Evolutionary conservation across 1,284 basidiomycete species (phyloP), one percentile per base, ranked within the genome.

Genomic region (Sanguinoderma infundibulare): DNA sequence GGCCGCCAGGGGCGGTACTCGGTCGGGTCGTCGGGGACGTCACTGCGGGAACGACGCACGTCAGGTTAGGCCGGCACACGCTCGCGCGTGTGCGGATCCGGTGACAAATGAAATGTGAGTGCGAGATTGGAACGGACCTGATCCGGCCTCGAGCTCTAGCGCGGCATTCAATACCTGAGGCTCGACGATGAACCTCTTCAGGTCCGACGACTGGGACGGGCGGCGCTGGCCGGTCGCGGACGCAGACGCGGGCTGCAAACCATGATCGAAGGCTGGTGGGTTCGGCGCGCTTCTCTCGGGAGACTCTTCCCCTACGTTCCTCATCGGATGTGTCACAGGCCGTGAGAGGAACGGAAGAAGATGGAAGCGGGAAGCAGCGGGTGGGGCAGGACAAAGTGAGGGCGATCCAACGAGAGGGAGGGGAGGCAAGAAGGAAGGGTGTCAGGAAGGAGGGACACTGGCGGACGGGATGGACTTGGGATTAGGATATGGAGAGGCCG

Each of bases 81-180:
- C 30, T 22, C 34, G 38, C 17, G 24, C 50, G 24, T 53, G 36
- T 24, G 36, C 52, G 12, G 52, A 38, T 30, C 52, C 14, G 24
- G 39, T 17, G 12, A 36, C 8, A 36, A 28, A n/a, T n/a, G n/a
- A n/a, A 53, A 4, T n/a, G 34, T 36, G 22, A 53, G 55, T 49
- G 12, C 34, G 32, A 12, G 20, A 52, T 52, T 22, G 20, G 20
- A 17, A 59, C 65, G 58, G 49, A 65, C 62, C 57, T 53, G 30
- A 30, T 30, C 55, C 38, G 24, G 20, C 53, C 32, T 63, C 54
- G 36, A 38, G 47, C 58, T 64, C 63, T 14, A 61, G 55, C 17
- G 66, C 60, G 17, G 62, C 63, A 56, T 62, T 65, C 35, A 69
- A 55, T 34, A 65, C 62, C 24, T 64, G 60, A 24, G 61, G 63